These are phyloP conservation scores for Daldinia sp. DNA, from an alignment of 2,329 filamentous ascomycete genomes.

Conservation along the genomic window DNA sequence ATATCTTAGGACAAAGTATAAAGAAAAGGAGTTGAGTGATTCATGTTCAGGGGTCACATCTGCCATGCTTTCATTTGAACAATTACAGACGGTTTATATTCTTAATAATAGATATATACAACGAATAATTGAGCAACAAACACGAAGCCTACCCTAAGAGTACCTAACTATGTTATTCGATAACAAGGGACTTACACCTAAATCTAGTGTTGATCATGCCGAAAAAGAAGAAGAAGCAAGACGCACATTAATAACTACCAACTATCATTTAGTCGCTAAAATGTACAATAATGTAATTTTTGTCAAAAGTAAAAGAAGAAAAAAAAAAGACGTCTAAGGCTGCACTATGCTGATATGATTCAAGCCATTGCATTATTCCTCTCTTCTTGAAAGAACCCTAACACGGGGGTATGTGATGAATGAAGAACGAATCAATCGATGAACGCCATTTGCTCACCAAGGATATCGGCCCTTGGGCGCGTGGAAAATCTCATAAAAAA, in stretches of 20 bases:
- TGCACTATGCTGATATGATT: slow-evolving; percentile 26
- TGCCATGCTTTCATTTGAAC: background rate
- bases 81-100: background rate
- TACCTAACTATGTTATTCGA: background rate
- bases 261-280: slow-evolving; percentile 23
- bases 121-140: background rate
- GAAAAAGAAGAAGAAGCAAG: background rate
- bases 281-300: slow-evolving; percentile 24
- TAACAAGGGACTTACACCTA: background rate
- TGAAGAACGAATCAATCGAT: slow-evolving; percentile 18
- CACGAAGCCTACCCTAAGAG: background rate
- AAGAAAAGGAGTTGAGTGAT: background rate
- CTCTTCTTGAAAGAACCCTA: slow-evolving; percentile 3
- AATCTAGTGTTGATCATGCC: background rate
- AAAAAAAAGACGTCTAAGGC: slow-evolving; percentile 15
- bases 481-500: slow-evolving; percentile 22
- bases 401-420: slow-evolving; percentile 26
- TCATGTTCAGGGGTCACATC: background rate
- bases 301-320: background rate
- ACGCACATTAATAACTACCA: slow-evolving; percentile 14
- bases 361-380: slow-evolving; percentile 8
- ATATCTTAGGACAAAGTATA: background rate
- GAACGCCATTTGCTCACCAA: slow-evolving; percentile 37
- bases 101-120: background rate
- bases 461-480: slow-evolving; percentile 13